Base-by-base conservation (phyloP, 805 yeast genomes). In the Monosporozyma aquatica region DNA sequence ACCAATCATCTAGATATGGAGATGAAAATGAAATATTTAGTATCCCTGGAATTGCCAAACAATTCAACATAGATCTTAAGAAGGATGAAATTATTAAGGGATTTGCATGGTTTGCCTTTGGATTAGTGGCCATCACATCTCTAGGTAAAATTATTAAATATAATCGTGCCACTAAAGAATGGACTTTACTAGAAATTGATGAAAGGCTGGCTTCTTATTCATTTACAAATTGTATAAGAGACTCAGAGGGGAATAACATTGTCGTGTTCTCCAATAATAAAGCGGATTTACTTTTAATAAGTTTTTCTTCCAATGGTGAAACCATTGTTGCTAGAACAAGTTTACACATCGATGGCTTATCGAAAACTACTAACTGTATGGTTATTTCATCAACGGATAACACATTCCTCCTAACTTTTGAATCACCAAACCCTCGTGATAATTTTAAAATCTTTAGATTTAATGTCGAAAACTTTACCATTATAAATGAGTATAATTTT, bases 361-460 rank as follows among this genome's bases (percentile, higher is more conserved):
- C 67, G 4, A 76, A 78, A 51, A 64, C 74, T 5, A 72, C 74
- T 21, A 81, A 79, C 51, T 64, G 75, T 10, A 53, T 80, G 34
- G 55, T 69, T 0, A 20, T 25, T 24, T 45, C 48, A 13, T 52
- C 49, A 13, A 46, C 55, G 18, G 56, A 58, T 1, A 54, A 54
- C 6, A 46, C 67, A 11, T 67, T 67, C 37, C 30, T 54, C 1
- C 32, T 76, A 0, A 54, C 82, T 14, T 54, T 72, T 5, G 92
- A 83, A 50, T 76, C 86, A 13, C 89, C 92, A 33, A 78, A 81
- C 52, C 80, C 82, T 1, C 65, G 61, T 3, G 78, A 75, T 38
- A 74, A 76, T 3, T 67, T 82, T 38, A 46, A 70, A 3, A 56
- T 76, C 15, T 52, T 68, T 41, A 65, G 64, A 29, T 50, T 79